Evolutionary conservation across 108 stramenopile genomes (phyloP).

Genomic region (Pseudonitzschia multiseries): DNA sequence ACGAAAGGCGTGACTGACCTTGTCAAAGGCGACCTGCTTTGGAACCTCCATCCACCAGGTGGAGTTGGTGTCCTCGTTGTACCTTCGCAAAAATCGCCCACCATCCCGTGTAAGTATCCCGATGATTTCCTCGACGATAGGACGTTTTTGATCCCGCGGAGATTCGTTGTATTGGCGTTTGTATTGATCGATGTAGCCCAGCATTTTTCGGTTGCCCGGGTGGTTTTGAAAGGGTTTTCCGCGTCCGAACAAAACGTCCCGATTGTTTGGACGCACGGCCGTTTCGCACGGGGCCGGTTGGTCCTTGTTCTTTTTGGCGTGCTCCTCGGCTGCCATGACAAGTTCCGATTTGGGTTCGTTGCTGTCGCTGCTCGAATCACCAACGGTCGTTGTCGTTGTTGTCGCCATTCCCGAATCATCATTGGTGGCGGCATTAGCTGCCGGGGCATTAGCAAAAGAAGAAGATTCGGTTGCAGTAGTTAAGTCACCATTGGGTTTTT

Average conservation of each 20-base stretch:
- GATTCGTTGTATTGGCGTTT: conserved; percentile 20
- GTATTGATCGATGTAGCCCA: conserved; percentile 17
- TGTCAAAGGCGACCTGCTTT: conserved; percentile 30
- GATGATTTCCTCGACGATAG: conserved; percentile 27
- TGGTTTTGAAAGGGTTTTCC: conserved; percentile 28
- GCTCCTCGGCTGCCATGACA: conserved; percentile 9
- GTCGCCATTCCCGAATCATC: no score
- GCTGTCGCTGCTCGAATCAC: not conserved
- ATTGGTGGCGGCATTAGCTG: no score
- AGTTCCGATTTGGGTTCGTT: conserved; percentile 9
- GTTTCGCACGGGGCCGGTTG: conserved; percentile 10
- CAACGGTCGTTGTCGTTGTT: no score
- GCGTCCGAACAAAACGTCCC: conserved; percentile 13
- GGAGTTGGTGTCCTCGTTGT: conserved; percentile 15
- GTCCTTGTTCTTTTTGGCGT: conserved; percentile 8
- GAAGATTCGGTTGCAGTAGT: no score
- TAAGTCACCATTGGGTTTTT: no score
- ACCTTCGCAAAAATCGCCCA: conserved; percentile 18
- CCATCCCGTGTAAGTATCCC: conserved; percentile 8
- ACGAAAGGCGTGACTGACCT: conserved; percentile 40
- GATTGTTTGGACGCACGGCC: conserved; percentile 19
- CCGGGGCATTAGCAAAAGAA: no score
- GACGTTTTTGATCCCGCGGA: conserved; percentile 20
- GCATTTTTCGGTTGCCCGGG: conserved; percentile 19
- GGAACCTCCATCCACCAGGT: conserved; percentile 39